These are phyloP conservation scores for Suillus clintonianus DNA, from an alignment of 768 basidiomycete genomes.

Conservation along the genomic window DNA sequence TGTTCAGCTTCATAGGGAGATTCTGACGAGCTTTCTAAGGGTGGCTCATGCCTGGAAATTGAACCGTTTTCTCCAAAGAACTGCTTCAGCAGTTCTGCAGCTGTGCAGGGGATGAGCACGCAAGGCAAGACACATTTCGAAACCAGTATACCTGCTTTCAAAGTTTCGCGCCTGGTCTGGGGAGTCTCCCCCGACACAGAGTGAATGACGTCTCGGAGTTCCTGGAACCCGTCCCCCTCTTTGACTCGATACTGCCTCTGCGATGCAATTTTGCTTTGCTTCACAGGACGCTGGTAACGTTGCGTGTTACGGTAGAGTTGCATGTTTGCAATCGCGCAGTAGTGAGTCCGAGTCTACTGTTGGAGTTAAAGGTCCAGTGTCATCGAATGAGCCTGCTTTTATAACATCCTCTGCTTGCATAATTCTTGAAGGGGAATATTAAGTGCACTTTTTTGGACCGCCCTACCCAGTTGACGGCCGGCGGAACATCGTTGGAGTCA, in stretches of 20 bases:
- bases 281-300: background rate
- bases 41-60: background rate
- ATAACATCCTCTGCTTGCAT: background rate
- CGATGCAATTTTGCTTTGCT: slow-evolving; percentile 12
- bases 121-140: background rate
- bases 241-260: slow-evolving; percentile 32
- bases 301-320: background rate
- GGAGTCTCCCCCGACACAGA: slow-evolving; percentile 25
- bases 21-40: background rate
- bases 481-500: too few species aligned
- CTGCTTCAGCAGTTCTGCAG: slow-evolving; percentile 1
- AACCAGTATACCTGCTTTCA: slow-evolving; percentile 18
- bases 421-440: too few species aligned
- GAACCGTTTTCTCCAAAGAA: background rate
- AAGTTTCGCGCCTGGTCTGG: slow-evolving; percentile 27
- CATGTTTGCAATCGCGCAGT: background rate
- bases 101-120: background rate
- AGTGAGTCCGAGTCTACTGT: background rate
- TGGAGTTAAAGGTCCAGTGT: background rate
- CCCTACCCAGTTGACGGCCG: too few species aligned
- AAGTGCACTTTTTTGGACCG: too few species aligned
- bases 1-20: background rate
- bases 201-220: slow-evolving; percentile 26
- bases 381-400: background rate
- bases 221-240: slow-evolving; percentile 33